A percentile compares a stretch with the other conserved stretches of the same genome.
Evolutionary conservation across 805 yeast genomes (phyloP).

Genomic region (Vanderwaltozyma tropicalis): DNA sequence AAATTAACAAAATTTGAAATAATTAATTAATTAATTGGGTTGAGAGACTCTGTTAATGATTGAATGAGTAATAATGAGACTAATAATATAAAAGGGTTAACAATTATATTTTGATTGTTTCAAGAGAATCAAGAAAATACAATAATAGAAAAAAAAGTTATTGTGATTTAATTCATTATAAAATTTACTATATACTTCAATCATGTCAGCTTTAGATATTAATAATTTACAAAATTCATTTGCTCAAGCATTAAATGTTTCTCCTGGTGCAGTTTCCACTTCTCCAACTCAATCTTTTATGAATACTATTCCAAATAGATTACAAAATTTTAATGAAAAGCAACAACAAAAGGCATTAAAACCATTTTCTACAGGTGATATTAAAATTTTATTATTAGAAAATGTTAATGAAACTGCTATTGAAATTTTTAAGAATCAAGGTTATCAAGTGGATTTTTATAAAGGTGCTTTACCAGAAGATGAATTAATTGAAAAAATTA

Average conservation of each 20-base stretch:
- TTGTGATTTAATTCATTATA: too few species aligned
- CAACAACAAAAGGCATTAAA: constrained; percentile 63
- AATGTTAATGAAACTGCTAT: constrained; percentile 91
- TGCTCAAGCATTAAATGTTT: constrained; percentile 41
- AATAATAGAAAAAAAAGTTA: not conserved
- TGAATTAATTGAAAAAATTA: constrained; percentile 87
- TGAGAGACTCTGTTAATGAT: too few species aligned
- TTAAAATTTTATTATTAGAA: constrained; percentile 82
- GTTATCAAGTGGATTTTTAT: constrained; percentile 93
- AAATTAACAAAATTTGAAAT: too few species aligned
- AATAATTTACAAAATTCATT: constrained; percentile 43
- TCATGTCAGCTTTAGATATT: constrained; percentile 55
- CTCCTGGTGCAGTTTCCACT: constrained; percentile 68
- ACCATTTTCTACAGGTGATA: constrained; percentile 92
- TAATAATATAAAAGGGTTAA: not conserved
- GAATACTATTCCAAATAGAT: constrained; percentile 37
- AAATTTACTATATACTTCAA: too few species aligned
- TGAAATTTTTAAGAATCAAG: constrained; percentile 74
- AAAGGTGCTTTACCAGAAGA: constrained; percentile 85
- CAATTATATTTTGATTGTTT: not conserved
- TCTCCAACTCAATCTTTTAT: constrained; percentile 71
- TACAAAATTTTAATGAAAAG: constrained; percentile 24
- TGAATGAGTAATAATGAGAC: too few species aligned
- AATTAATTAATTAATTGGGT: too few species aligned
- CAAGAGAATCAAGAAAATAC: not conserved